A percentile compares a stretch with the other conserved stretches of the same genome.
These are phyloP conservation scores for Trichoderma breve DNA, from an alignment of 2,329 filamentous ascomycete species.

Conservation along the genomic window DNA sequence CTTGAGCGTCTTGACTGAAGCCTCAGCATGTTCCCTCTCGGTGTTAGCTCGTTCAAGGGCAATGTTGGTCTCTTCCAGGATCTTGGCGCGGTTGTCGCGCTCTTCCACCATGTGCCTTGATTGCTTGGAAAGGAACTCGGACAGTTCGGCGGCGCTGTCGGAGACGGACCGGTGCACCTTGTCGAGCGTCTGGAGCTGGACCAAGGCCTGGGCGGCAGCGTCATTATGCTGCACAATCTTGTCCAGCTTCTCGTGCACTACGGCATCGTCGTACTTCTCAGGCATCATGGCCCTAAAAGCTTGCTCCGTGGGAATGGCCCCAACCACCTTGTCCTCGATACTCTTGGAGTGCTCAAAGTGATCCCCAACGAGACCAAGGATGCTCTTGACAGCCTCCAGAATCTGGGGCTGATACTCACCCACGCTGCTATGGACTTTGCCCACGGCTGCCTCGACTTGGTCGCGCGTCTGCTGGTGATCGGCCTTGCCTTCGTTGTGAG, in stretches of 20 bases:
- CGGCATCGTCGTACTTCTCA: conserved; percentile 58
- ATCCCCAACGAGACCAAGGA: conserved; percentile 77
- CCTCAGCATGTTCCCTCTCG: conserved; percentile 62
- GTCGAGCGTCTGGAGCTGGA: conserved; percentile 78
- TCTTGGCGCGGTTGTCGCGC: conserved; percentile 73
- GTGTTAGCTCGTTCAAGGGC: conserved; percentile 74
- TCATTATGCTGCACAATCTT: conserved; percentile 61
- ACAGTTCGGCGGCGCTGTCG: conserved; percentile 78
- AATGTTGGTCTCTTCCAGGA: conserved; percentile 74
- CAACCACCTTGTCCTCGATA: conserved; percentile 59
- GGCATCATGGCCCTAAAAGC: conserved; percentile 51
- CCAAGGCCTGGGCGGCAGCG: conserved; percentile 65
- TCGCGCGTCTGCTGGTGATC: conserved; percentile 83
- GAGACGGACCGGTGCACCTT: conserved; percentile 86
- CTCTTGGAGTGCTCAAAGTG: conserved; percentile 85
- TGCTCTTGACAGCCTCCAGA: conserved; percentile 78
- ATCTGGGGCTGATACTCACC: conserved; percentile 86
- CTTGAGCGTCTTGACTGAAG: conserved; percentile 50
- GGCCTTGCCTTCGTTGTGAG: conserved; percentile 67
- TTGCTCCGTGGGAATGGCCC: conserved; percentile 56
- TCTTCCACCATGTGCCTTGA: conserved; percentile 72
- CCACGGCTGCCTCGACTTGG: conserved; percentile 72
- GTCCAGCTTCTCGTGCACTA: conserved; percentile 41
- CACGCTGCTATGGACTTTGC: conserved; percentile 71
- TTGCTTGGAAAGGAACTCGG: conserved; percentile 75